Base-by-base conservation (phyloP, 2,329 filamentous ascomycete genomes). In the Cercospora zeina region DNA sequence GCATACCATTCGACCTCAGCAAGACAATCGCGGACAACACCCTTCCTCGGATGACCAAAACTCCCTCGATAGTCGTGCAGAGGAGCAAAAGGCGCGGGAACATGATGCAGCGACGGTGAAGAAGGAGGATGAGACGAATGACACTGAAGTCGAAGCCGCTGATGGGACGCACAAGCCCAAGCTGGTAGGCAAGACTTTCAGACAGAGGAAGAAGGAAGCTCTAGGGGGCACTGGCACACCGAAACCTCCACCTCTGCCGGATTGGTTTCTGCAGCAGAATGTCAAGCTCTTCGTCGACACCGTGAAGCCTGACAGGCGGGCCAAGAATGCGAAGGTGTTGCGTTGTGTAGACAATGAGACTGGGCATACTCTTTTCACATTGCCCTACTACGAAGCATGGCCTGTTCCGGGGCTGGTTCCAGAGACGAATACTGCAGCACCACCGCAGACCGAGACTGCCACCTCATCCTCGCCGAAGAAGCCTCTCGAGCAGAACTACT, bases 231-330 rank as follows among this genome's bases (percentile, higher is more conserved):
- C 16, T 62, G 69, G 19, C 47, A 61, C 70, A 14, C 72, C 72
- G 1, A 69, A 65, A 51, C 71, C 73, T 3, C 72, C 73, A 16
- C 71, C 72, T 7, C 64, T 76, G n/a, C 75, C 75, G 11, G 69
- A 73, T 5, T 77, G 75, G 75, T 77, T 77, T 58, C 55, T 77
- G 50, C 68, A 69, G 24, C 67, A 75, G 55, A 76, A 77, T 67
- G 73, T 77, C 49, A 69, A 69, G 47, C 63, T 75, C 24, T 58
- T 61, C 55, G 50, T 54, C 37, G 65, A 66, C 31, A 59, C 58
- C 7, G 57, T 57, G 3, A 54, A 55, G 33, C 61, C 65, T 14
- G 51, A 68, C 58, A 59, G 51, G 9, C 45, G 37, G 11, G 65
- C 65, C 16, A 59, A 63, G 59, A 58, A 59, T 50, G 63, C 66